These are phyloP conservation scores for Mycena maculata DNA, from an alignment of 768 basidiomycete genomes.

Conservation along the genomic window DNA sequence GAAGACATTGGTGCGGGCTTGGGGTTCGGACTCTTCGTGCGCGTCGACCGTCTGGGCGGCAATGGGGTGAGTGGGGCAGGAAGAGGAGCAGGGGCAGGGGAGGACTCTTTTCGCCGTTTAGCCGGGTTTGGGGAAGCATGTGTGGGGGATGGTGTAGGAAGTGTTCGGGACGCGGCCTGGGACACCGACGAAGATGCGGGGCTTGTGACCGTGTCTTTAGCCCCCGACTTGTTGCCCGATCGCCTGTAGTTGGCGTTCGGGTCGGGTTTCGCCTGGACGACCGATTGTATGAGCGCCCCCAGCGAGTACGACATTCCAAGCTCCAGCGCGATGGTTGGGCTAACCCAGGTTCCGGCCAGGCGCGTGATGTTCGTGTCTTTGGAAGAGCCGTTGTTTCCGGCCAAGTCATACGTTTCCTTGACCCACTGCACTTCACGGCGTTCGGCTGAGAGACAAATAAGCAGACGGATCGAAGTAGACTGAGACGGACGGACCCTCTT, in stretches of 20 bases:
- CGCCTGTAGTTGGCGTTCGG: constrained; percentile 83
- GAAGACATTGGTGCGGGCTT: constrained; percentile 48
- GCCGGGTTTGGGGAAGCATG: constrained; percentile 55
- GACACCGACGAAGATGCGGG: constrained; percentile 37
- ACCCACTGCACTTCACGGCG: constrained; percentile 86
- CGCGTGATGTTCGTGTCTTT: constrained; percentile 71
- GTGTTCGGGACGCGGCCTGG: constrained; percentile 44
- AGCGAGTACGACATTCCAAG: constrained; percentile 79
- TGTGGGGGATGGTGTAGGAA: constrained; percentile 57
- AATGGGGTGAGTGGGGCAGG: constrained; percentile 59
- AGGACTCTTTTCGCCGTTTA: constrained; percentile 77
- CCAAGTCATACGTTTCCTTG: constrained; percentile 78
- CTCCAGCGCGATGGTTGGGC: constrained; percentile 69
- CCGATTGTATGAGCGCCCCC: constrained; percentile 66
- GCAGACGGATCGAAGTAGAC: no score
- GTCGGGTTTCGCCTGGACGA: constrained; percentile 82
- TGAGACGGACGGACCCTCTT: no score
- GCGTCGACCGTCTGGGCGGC: constrained; percentile 52
- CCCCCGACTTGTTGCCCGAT: constrained; percentile 56
- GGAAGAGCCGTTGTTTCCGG: constrained; percentile 80
- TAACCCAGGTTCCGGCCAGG: constrained; percentile 92
- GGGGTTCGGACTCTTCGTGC: constrained; percentile 56
- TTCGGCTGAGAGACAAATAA: no score
- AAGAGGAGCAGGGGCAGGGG: constrained; percentile 52
- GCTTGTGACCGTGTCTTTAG: constrained; percentile 41